Evolutionary conservation across 805 yeast genomes (phyloP), one percentile per base, ranked within the genome.

Genomic region (Phaffomyces opuntiae): DNA sequence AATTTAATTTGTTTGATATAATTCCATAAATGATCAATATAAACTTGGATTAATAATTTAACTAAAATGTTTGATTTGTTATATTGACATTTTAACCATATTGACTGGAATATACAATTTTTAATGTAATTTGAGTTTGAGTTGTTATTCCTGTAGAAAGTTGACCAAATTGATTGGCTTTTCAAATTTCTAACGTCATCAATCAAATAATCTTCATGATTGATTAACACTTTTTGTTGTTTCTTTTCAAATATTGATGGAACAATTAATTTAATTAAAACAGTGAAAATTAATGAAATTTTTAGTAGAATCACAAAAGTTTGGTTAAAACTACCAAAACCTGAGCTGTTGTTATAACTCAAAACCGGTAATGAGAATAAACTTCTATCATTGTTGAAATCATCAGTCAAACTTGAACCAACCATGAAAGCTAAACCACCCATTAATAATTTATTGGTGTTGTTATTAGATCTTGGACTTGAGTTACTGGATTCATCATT

Each of bases 351-450:
- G 39, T 63, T 63, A 40, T 56, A 63, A 19, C 64, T 60, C 35
- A 66, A 54, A n/a, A 65, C 57, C 11, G 82, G 82, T 38, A 75
- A 51, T 0, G 79, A 69, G 45, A 74, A 66, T 50, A 77, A 60
- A 4, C 78, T 74, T 53, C 70, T 69, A 54, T 66, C 66, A 48
- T 68, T 74, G 46, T 64, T 66, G 41, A 71, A 66, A 39, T 78
- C 83, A 44, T 76, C 77, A 45, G 75, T 67, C 40, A 79, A 66
- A 1, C 83, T 75, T 3, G 83, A 73, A 26, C 87, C 87, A 65
- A 80, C 71, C 55, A 81, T 70, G 43, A 80, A 70, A 24, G 84
- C 81, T 68, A 81, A 68, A 19, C 86, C 83, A 14, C 87, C 87
- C 49, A 82, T 56, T 38, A 82, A 59, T 26, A 77, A 55, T 58